Conservation (phyloP, 192 early-diverging fungal genomes). For the Backusella westeae region DNA sequence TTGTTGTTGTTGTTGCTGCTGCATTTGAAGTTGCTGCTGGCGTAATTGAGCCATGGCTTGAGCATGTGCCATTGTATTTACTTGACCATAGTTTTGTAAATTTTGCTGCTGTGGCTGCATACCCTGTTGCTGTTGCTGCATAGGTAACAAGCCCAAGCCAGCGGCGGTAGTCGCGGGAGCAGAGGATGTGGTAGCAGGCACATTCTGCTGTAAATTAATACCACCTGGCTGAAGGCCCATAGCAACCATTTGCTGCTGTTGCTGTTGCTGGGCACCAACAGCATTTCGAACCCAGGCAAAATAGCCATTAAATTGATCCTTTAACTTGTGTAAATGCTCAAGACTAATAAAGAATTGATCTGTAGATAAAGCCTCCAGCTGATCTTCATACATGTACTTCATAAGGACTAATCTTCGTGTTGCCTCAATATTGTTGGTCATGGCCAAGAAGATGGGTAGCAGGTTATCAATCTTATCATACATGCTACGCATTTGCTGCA, state of each 20-base stretch:
- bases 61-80: not conserved
- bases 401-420: conserved; percentile 45
- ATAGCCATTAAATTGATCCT: conserved; percentile 45
- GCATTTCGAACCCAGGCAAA: conserved; percentile 45
- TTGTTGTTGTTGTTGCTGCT: not conserved
- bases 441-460: conserved; percentile 46
- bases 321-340: conserved; percentile 43
- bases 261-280: conserved; percentile 11
- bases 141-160: not conserved
- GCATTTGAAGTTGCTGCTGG: not conserved
- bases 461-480: conserved; percentile 46
- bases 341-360: conserved; percentile 45
- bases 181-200: not conserved
- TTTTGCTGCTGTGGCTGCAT: not conserved
- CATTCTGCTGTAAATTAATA: conserved; percentile 15
- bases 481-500: conserved; percentile 40
- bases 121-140: not conserved
- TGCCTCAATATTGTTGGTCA: conserved; percentile 45
- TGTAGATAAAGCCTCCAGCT: conserved; percentile 40
- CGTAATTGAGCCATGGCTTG: not conserved
- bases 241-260: conserved; percentile 10
- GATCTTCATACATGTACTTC: conserved; percentile 56
- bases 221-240: not conserved
- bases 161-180: not conserved
- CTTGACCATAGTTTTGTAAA: not conserved